Base-by-base conservation (phyloP, 169 alveolate genomes). In the Plasmodium vinckei region DNA sequence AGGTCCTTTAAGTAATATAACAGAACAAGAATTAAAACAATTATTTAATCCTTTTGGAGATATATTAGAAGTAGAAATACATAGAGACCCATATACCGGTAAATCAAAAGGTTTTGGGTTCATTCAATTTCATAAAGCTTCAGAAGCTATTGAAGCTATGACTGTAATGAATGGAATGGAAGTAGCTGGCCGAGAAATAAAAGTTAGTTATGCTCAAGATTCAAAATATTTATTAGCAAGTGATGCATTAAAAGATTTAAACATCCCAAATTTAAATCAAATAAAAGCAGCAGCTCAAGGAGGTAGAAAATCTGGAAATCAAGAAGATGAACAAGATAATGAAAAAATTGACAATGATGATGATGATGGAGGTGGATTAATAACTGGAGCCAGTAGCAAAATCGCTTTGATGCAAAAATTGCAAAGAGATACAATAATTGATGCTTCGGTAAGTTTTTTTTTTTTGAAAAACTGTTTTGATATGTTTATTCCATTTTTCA, bases 61-160 rank as follows among this genome's bases (percentile, higher is more conserved):
- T 51, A 97, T 98, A 60, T 96, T 94, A 53, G 92, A 94, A 13
- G 98, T 98, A 42, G 98, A 97, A 84, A 89, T 98, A 25, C 97
- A 95, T 63, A 93, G 94, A 72, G 99, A 97, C 84, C 97, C 95
- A 10, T 87, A 95, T 63, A 92, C 98, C 42, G 97, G 97, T n/a
- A 93, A 92, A 77, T 94, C 97, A 47, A 95, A 94, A 70, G 99
- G 99, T 5, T 96, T 93, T 88, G 99, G 99, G 15, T 95, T 95
- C 88, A 88, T 98, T 5, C 93, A 93, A 84, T 98, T 95, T 93
- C 95, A 96, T 72, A 92, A 96, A 64, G 95, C 97, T 5, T 95
- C 96, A 21, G 99, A 98, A 87, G 99, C 99, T 9, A 96, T 94
- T 89, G 99, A 97, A 63, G 99, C 99, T 33, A 94, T 98, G 87